Conservation (phyloP, 257 asterid genomes). For the Ehretia macrophylla region DNA sequence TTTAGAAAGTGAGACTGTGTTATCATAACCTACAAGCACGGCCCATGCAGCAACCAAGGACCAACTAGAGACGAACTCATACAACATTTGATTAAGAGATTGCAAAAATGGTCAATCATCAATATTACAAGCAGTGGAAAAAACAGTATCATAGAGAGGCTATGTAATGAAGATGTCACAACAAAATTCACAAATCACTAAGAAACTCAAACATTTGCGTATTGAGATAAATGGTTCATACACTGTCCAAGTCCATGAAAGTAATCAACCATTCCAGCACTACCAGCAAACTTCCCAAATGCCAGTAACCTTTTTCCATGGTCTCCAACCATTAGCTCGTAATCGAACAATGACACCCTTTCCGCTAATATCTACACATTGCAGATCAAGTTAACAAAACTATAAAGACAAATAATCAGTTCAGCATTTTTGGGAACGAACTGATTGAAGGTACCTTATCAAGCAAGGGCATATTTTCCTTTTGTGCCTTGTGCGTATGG, state of each 20-base stretch:
- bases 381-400: conserved; percentile 4
- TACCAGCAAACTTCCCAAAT: conserved; percentile 90
- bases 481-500: conserved; percentile 95
- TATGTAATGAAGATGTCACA: background rate
- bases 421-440: background rate
- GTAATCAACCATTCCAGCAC: conserved; percentile 90
- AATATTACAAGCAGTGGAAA: background rate
- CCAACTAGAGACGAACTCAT: too few species aligned
- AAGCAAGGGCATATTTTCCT: conserved; percentile 92
- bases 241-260: conserved; percentile 80
- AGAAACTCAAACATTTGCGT: background rate
- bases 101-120: too few species aligned
- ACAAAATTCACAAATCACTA: too few species aligned
- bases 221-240: conserved; percentile 25
- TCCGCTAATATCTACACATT: conserved; percentile 60
- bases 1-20: too few species aligned
- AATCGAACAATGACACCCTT: conserved; percentile 80
- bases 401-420: background rate
- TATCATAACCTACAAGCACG: too few species aligned
- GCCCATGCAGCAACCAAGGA: too few species aligned
- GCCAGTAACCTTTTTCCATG: conserved; percentile 85
- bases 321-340: conserved; percentile 88
- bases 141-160: background rate
- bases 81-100: too few species aligned
- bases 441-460: conserved; percentile 55